Evolutionary conservation across 2,329 filamentous ascomycete genomes (phyloP), one percentile per base, ranked within the genome.

Genomic region (Pseudocercospora pini-densiflorae): DNA sequence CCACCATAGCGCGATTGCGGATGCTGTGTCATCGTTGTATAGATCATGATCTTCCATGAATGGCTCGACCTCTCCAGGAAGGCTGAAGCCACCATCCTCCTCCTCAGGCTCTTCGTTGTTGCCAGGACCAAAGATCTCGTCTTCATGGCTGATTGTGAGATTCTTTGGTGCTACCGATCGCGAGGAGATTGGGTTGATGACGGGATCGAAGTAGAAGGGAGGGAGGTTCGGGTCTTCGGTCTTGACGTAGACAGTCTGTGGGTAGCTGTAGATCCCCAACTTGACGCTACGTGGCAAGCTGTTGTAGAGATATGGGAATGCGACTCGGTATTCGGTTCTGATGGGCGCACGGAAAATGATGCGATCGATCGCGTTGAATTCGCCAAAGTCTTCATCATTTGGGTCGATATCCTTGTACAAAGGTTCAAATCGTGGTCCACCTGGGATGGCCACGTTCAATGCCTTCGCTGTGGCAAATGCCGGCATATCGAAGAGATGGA

Each of bases 341-440:
- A 98, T 96, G 0, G 94, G 94, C 55, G 92, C 90, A 71, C 95
- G 91, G 86, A 99, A 99, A 72, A 99, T 99, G 80, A 99, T 99
- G 73, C 96, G 92, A 76, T 99, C 95, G 74, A 99, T 99, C 36
- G 95, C 95, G 77, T 99, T 99, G 85, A 99, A 99, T 80, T 99
- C 95, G 80, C 95, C 95, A 80, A 99, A 99, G 77, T 99, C 95
- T 79, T 99, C 95, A 73, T 98, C 94, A 74, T 99, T 99, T 1
- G 95, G 95, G 78, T 99, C 94, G 68, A 99, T 94, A 74, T 99
- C 95, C 81, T 99, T 99, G 85, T 97, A 99, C 21, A 99, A 80
- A 24, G 95, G 95, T 80, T 99, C 95, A 70, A 99, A 99, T 31
- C 95, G 90, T 68, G 95, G 95, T 9, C 95, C 96, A 77, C 95